These are phyloP conservation scores for Cenchrus americanus DNA, from an alignment of 176 grass and related monocot species.

Conservation along the genomic window DNA sequence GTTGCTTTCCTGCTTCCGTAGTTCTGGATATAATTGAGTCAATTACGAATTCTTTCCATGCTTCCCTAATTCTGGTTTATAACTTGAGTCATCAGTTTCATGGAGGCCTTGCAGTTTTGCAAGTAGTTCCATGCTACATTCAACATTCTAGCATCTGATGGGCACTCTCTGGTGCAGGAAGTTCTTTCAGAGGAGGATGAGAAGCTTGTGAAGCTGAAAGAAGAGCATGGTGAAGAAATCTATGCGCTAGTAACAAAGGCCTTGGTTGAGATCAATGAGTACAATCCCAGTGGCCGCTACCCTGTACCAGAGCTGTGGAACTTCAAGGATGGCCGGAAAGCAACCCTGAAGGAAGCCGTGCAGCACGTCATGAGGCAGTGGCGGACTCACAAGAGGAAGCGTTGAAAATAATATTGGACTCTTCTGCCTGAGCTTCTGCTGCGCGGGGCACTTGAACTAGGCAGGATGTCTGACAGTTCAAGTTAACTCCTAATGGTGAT, in stretches of 20 bases:
- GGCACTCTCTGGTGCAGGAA: constrained; percentile 40
- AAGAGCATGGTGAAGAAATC: constrained; percentile 46
- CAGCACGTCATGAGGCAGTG: background rate
- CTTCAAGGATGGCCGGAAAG: constrained; percentile 26
- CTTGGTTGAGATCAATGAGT: constrained; percentile 62
- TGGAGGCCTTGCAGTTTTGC: background rate
- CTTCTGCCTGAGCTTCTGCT: background rate
- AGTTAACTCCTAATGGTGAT: background rate
- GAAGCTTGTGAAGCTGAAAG: constrained; percentile 42
- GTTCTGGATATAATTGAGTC: background rate
- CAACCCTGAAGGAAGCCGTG: constrained; percentile 22
- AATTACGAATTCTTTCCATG: background rate
- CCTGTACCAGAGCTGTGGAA: constrained; percentile 58
- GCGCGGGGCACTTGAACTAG: background rate
- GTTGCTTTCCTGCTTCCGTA: background rate
- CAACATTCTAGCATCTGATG: constrained; percentile 1
- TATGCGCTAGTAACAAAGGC: constrained; percentile 45
- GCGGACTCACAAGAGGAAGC: background rate
- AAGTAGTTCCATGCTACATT: background rate
- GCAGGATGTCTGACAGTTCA: background rate
- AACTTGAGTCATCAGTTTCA: background rate
- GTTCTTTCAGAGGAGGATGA: constrained; percentile 55
- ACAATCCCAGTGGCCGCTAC: constrained; percentile 53
- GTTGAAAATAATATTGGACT: background rate
- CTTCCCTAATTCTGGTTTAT: background rate